Base-by-base conservation (phyloP, 2,329 filamentous ascomycete species). In the Emergomyces pasteurianus region DNA sequence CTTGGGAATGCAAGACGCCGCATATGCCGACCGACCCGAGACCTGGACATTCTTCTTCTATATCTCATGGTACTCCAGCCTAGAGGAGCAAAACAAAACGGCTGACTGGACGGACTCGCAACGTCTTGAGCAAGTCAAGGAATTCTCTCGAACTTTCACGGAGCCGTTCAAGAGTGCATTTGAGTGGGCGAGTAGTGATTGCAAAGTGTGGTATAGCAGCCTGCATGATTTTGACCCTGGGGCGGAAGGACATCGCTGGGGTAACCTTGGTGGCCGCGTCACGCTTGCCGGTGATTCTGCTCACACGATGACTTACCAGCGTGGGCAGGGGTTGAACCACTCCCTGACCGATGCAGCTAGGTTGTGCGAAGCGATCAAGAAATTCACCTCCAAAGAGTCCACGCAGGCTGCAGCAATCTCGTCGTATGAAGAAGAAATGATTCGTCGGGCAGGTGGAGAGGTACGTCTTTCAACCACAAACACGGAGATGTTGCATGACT, bases 401-500 rank as follows among this genome's bases (percentile, higher is more conserved):
- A 53, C 62, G 6, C 65, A 64, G 28, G 58, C 55, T 1, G 61
- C 63, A 6, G 69, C 69, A 0, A 64, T 72, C 14, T 28, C 23
- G 0, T 61, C 58, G 12, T 72, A 72, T 56, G 70, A 77, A 57
- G 64, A 68, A 34, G 74, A 77, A 61, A 70, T 76, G 64, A 66
- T 78, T 21, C 65, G 69, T n/a, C 71, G 78, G 46, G 74, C 73
- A 14, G 74, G 73, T 9, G 73, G 74, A 38, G 78, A 81, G 65
- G 77, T 80, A 59, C 66, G 71, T 23, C 65, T 75, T 7, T 78
- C 75, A 34, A 71, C 75, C 28, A 68, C 72, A 61, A 80, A 80
- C 64, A 76, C 74, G 14, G 66, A 70, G 60, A 78, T 80, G 73
- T 64, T 81, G 42, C 78, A 81, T 66, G 73, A 80, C 56, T 72